Conservation (phyloP, 306 rosid species). For the Vigna radiata region DNA sequence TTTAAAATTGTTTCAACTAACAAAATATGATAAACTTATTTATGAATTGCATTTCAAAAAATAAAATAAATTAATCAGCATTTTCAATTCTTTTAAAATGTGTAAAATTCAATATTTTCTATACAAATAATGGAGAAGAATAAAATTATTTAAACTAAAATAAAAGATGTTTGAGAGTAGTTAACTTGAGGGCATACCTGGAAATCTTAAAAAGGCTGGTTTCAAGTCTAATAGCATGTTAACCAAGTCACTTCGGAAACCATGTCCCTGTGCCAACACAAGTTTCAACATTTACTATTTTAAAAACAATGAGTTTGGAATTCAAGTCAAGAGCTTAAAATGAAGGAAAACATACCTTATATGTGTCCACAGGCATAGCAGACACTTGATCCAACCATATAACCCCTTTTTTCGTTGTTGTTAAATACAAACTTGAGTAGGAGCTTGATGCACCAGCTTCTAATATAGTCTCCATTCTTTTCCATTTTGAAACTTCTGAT, state of each 20-base stretch:
- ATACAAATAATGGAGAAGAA: no score
- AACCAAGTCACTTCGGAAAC: slow-evolving; percentile 71
- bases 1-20: no score
- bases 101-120: no score
- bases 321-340: no score
- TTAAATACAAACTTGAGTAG: slow-evolving; percentile 40
- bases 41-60: no score
- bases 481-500: slow-evolving; percentile 50
- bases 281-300: slow-evolving; percentile 8
- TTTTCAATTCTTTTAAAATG: no score
- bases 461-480: slow-evolving; percentile 34
- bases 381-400: slow-evolving; percentile 59
- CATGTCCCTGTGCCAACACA: slow-evolving; percentile 67
- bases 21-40: no score
- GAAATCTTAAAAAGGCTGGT: slow-evolving; percentile 82
- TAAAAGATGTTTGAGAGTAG: no score
- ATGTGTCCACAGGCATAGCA: slow-evolving; percentile 52
- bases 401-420: slow-evolving; percentile 46
- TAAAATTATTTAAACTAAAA: no score
- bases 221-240: slow-evolving; percentile 61
- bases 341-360: slow-evolving; percentile 37
- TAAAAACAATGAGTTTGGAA: no score
- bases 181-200: slow-evolving; percentile 56
- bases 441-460: slow-evolving; percentile 26
- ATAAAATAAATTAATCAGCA: no score